Conservation (phyloP, 2,329 filamentous ascomycete species). For the Fonsecaea nubica region DNA sequence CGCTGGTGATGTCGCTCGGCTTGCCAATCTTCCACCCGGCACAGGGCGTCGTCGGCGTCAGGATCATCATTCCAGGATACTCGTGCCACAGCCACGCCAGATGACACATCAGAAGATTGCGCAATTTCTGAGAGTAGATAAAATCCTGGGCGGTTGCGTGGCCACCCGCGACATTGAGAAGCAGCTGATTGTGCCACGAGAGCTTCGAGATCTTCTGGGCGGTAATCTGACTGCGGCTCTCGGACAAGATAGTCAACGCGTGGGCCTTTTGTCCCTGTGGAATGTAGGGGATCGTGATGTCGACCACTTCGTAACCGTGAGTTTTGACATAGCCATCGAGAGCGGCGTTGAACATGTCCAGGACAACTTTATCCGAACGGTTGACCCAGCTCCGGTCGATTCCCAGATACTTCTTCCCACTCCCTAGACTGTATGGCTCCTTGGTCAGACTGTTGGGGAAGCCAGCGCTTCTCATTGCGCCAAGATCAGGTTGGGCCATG, state of each 20-base stretch:
- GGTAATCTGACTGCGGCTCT: constrained; percentile 64
- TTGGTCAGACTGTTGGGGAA: constrained; percentile 62
- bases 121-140: constrained; percentile 73
- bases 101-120: constrained; percentile 79
- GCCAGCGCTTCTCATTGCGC: constrained; percentile 47
- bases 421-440: constrained; percentile 42
- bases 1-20: constrained; percentile 60
- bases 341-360: constrained; percentile 65
- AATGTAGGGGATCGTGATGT: constrained; percentile 62
- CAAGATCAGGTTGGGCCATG: constrained; percentile 75
- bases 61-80: constrained; percentile 76
- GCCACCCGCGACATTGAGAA: constrained; percentile 66
- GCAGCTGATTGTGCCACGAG: constrained; percentile 51
- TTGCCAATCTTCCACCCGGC: constrained; percentile 75
- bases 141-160: constrained; percentile 73
- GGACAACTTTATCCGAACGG: constrained; percentile 69
- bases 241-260: constrained; percentile 75
- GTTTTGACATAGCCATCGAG: constrained; percentile 60
- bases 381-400: constrained; percentile 73
- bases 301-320: constrained; percentile 53
- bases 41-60: constrained; percentile 78
- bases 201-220: constrained; percentile 50
- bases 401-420: constrained; percentile 69
- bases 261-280: constrained; percentile 78
- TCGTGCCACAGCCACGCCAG: constrained; percentile 72